phyloP scores from a whole-genome alignment of 139 green algal genomes.

The Chlamydomonas incerta region DNA sequence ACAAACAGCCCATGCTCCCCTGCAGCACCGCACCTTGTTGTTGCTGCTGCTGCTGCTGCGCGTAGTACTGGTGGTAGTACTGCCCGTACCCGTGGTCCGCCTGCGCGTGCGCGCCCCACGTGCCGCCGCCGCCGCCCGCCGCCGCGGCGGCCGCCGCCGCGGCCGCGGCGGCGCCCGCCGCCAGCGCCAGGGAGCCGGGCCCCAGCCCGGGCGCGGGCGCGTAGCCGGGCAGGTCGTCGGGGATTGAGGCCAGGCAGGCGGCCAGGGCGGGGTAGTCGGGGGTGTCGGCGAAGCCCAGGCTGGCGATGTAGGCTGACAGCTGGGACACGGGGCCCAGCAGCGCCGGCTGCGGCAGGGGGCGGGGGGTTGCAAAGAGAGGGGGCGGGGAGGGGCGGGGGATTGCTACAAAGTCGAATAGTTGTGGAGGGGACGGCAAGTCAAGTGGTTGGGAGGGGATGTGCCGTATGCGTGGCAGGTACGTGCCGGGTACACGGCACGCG shows the following conservation, averaged over 20 bases:
- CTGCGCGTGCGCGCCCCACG: background rate
- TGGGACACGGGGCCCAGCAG: slow-evolving; percentile 9
- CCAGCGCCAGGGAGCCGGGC: background rate
- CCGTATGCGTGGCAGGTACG: no score
- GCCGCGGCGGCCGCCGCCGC: background rate
- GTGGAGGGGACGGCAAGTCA: background rate
- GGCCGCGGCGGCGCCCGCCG: no score
- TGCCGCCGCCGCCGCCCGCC: background rate
- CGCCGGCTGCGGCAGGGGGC: background rate
- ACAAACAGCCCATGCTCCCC: no score
- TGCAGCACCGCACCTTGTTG: no score
- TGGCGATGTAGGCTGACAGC: slow-evolving; percentile 41
- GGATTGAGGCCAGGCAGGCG: slow-evolving; percentile 42
- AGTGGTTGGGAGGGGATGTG: background rate
- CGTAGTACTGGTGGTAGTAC: background rate
- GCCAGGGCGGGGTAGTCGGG: slow-evolving; percentile 43
- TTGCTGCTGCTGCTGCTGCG: background rate
- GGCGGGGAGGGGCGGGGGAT: background rate
- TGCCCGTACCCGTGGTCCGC: background rate
- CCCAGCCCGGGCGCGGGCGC: background rate
- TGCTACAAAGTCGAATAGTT: no score
- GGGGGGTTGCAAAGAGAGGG: background rate
- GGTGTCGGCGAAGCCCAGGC: slow-evolving; percentile 37
- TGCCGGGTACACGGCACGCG: no score
- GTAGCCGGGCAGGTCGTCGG: slow-evolving; percentile 12